Percentiles rank a stretch among this genome's conserved stretches.
Evolutionary conservation across 2,329 filamentous ascomycete genomes (phyloP).

Genomic region (Parastagonospora avenae): DNA sequence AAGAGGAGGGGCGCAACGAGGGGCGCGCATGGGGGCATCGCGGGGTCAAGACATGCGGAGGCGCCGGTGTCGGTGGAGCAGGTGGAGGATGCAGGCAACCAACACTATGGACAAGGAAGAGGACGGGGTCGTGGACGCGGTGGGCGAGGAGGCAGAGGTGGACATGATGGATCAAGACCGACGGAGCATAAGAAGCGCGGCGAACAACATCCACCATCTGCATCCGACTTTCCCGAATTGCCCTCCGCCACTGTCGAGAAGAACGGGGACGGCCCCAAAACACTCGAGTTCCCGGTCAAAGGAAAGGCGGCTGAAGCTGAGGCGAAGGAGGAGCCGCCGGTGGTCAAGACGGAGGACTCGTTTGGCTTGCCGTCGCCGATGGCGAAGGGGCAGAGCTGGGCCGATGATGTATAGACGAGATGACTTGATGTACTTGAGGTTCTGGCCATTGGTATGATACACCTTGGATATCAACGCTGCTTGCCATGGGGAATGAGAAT

Average conservation of each 20-base stretch:
- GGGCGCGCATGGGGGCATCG: constrained; percentile 59
- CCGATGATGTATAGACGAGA: constrained; percentile 49
- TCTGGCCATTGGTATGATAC: too few species aligned
- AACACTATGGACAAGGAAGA: constrained; percentile 7
- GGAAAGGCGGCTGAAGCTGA: constrained; percentile 23
- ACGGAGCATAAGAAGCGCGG: constrained; percentile 17
- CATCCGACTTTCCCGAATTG: constrained; percentile 54
- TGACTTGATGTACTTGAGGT: too few species aligned
- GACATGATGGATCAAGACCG: constrained; percentile 18
- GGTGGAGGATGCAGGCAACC: neutral
- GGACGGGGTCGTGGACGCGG: constrained; percentile 42
- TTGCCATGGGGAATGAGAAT: too few species aligned
- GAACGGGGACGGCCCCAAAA: constrained; percentile 22
- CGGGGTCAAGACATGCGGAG: constrained; percentile 35
- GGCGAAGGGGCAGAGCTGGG: constrained; percentile 48
- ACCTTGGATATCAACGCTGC: neutral
- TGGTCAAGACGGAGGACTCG: constrained; percentile 37
- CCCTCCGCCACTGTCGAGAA: constrained; percentile 27
- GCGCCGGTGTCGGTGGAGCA: neutral
- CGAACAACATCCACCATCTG: constrained; percentile 40
- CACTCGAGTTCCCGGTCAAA: constrained; percentile 38
- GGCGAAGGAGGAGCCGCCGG: constrained; percentile 18
- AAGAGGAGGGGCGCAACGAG: constrained; percentile 53
- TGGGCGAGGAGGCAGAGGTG: constrained; percentile 38
- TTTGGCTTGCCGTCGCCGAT: constrained; percentile 39